phyloP scores from a whole-genome alignment of 352 stramenopile species.

The Chrysophaeum taylorii region DNA sequence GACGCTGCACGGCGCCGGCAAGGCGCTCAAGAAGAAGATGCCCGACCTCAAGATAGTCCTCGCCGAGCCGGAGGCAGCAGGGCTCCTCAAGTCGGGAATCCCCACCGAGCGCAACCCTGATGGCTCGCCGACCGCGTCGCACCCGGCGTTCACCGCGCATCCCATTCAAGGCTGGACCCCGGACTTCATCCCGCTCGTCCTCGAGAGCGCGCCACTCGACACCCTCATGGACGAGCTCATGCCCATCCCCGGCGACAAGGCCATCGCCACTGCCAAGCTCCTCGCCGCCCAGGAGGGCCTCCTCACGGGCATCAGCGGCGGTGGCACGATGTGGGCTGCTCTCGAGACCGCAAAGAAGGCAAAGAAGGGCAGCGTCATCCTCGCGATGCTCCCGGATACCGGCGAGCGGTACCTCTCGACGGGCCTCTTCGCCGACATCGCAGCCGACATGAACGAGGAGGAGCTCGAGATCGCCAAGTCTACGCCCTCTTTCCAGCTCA shows the following conservation, averaged over 20 bases:
- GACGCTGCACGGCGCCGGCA: constrained; percentile 41
- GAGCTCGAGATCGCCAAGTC: constrained; percentile 44
- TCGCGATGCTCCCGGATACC: constrained; percentile 51
- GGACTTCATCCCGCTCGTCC: constrained; percentile 37
- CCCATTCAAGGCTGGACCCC: constrained; percentile 47
- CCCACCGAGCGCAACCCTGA: constrained; percentile 39
- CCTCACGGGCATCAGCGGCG: constrained; percentile 46
- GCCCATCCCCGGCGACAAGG: constrained; percentile 20
- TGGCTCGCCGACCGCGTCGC: constrained; percentile 30
- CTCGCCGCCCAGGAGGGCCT: constrained; percentile 52
- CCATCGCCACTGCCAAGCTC: constrained; percentile 33
- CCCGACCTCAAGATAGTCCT: constrained; percentile 41
- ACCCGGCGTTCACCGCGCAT: constrained; percentile 45
- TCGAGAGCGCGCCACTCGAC: constrained; percentile 23
- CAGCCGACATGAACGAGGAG: constrained; percentile 52
- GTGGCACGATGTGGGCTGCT: constrained; percentile 41
- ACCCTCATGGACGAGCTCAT: constrained; percentile 26
- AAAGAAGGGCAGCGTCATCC: constrained; percentile 37
- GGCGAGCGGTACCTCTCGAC: constrained; percentile 52
- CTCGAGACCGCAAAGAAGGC: constrained; percentile 46
- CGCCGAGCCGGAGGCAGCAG: constrained; percentile 37
- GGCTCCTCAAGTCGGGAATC: constrained; percentile 39
- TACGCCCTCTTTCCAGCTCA: constrained; percentile 29
- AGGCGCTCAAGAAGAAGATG: constrained; percentile 39
- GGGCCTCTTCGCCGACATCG: constrained; percentile 47